Evolutionary conservation across 2,329 filamentous ascomycete species (phyloP).

Genomic region (Anisogramma anomala): DNA sequence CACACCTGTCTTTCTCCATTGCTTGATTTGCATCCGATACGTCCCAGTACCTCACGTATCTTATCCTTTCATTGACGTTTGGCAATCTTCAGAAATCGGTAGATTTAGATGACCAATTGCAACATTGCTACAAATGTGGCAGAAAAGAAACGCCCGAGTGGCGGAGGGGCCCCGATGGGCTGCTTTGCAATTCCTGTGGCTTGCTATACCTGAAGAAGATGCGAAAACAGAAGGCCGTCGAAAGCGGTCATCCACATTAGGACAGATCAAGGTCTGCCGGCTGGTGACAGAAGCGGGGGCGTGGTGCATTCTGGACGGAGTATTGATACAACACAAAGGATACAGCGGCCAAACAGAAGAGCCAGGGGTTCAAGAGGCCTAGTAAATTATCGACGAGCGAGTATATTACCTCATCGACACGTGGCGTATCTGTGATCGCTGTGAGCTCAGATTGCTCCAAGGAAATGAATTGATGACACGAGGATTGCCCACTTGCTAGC

Average conservation of each 20-base stretch:
- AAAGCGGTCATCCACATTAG: not conserved
- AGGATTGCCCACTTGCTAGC: not conserved
- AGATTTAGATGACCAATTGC: not conserved
- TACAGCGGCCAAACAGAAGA: no score
- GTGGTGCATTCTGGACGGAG: no score
- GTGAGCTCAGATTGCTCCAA: no score
- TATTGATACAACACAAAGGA: no score
- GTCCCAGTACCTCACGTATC: not conserved
- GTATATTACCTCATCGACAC: no score
- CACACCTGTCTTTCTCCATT: no score
- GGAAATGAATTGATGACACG: not conserved
- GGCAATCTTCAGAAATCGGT: not conserved
- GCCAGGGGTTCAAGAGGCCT: not conserved
- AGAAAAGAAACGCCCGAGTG: conserved; percentile 14
- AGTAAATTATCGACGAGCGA: no score
- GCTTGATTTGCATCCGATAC: no score
- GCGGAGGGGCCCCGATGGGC: conserved; percentile 13
- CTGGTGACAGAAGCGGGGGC: not conserved
- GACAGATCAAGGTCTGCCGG: not conserved
- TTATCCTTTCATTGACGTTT: not conserved
- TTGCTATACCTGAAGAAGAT: conserved; percentile 13
- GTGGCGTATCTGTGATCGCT: no score
- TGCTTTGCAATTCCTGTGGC: conserved; percentile 15
- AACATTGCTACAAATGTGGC: conserved; percentile 11
- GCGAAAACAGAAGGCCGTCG: conserved; percentile 4